Percentiles rank a stretch among this genome's conserved stretches.
These are phyloP conservation scores for Suhomyces sp. DNA, from an alignment of 805 yeast species.

Conservation along the genomic window DNA sequence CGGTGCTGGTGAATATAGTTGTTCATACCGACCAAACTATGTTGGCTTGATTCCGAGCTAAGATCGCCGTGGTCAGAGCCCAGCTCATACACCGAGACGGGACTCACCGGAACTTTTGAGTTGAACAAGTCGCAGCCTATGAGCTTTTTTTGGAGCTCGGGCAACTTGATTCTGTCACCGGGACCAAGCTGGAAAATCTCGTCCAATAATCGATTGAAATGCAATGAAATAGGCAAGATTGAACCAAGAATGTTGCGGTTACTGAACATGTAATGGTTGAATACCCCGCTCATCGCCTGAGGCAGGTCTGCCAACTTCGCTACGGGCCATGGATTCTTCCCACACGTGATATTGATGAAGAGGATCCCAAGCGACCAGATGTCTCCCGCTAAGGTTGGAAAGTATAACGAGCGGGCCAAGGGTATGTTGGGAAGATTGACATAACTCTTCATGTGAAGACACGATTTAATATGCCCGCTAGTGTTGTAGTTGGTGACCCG, in stretches of 20 bases:
- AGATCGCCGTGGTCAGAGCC: not conserved
- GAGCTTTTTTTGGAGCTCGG: slow-evolving; percentile 27
- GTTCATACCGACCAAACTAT: not conserved
- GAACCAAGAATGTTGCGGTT: slow-evolving; percentile 46
- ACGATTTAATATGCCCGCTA: slow-evolving; percentile 21
- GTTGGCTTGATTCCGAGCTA: not conserved
- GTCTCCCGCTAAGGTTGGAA: slow-evolving; percentile 76
- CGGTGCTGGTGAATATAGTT: not conserved
- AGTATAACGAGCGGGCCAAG: slow-evolving; percentile 19
- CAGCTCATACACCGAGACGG: not conserved
- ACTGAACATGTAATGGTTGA: slow-evolving; percentile 56
- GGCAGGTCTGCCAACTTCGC: slow-evolving; percentile 59
- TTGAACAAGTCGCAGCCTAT: not conserved
- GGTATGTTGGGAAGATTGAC: slow-evolving; percentile 21
- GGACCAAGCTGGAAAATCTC: slow-evolving; percentile 47
- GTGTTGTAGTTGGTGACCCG: slow-evolving; percentile 50
- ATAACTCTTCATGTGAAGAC: slow-evolving; percentile 32
- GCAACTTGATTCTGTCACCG: slow-evolving; percentile 43
- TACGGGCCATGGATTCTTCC: slow-evolving; percentile 88
- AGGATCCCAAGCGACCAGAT: slow-evolving; percentile 86
- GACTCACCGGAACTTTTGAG: not conserved
- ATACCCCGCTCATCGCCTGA: slow-evolving; percentile 45
- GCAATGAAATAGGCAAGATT: slow-evolving; percentile 71
- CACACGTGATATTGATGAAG: slow-evolving; percentile 73
- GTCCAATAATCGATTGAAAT: slow-evolving; percentile 52